These are phyloP conservation scores for Guillardia theta DNA, from an alignment of 78 protist genomes.

Conservation along the genomic window DNA sequence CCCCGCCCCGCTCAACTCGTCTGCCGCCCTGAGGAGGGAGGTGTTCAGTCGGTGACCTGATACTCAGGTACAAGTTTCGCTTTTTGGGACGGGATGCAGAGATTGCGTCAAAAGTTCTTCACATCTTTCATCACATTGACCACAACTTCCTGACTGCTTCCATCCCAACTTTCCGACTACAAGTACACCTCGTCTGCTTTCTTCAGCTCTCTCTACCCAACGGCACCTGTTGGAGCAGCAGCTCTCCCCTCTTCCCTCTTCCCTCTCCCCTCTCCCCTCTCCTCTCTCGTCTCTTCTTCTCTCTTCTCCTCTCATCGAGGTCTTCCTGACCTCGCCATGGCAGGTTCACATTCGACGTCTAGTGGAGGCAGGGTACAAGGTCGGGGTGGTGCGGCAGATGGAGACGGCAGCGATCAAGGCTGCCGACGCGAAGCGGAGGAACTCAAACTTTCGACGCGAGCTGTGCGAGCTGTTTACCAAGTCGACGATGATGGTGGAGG, in stretches of 20 bases:
- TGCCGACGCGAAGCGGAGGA: neutral
- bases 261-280: no score
- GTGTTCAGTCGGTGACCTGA: neutral
- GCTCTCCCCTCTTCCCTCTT: no score
- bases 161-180: conserved; percentile 63
- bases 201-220: no score
- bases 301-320: no score
- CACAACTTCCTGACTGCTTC: conserved; percentile 65
- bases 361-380: conserved; percentile 81
- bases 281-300: no score
- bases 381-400: conserved; percentile 85
- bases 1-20: no score
- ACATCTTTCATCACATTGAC: conserved; percentile 47
- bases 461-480: conserved; percentile 9
- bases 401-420: conserved; percentile 85
- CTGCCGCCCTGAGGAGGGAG: no score
- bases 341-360: conserved; percentile 64
- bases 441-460: neutral
- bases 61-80: conserved; percentile 31
- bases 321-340: no score
- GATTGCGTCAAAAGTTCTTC: conserved; percentile 39
- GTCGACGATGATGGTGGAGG: conserved; percentile 13
- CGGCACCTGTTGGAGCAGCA: no score
- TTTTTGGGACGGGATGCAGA: conserved; percentile 54
- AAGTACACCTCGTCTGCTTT: no score